Conservation (phyloP, 495 filamentous ascomycete species). For the Podospora bellae-mahoneyi region DNA sequence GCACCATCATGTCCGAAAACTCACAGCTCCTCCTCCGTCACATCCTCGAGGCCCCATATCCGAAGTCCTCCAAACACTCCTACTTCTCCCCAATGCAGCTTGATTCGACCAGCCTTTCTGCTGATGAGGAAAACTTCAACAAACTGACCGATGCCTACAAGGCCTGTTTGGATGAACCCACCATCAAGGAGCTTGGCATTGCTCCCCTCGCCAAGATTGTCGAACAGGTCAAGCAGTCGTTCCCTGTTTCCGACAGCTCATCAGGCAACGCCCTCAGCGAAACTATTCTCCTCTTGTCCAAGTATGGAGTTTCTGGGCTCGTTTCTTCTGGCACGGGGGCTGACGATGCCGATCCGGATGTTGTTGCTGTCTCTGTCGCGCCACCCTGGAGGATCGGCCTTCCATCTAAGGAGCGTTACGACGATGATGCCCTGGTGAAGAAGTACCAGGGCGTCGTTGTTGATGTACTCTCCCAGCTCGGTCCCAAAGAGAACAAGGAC, state of each 20-base stretch:
- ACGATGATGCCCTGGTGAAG: slow-evolving; percentile 49
- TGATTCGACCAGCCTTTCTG: slow-evolving; percentile 19
- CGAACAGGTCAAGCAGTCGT: slow-evolving; percentile 7
- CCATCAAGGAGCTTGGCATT: slow-evolving; percentile 52
- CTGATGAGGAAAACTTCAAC: slow-evolving; percentile 60
- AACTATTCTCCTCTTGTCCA: slow-evolving; percentile 45
- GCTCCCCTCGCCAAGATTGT: slow-evolving; percentile 52
- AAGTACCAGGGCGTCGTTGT: slow-evolving; percentile 51
- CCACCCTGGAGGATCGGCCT: slow-evolving; percentile 55
- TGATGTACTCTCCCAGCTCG: slow-evolving; percentile 24
- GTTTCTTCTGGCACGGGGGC: slow-evolving; percentile 46
- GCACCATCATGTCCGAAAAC: slow-evolving; percentile 60
- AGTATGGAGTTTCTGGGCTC: slow-evolving; percentile 48
- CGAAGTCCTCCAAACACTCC: slow-evolving; percentile 47
- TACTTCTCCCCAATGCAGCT: slow-evolving; percentile 44
- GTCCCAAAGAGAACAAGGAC: slow-evolving; percentile 20
- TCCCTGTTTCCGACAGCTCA: background rate
- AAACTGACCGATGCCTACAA: slow-evolving; percentile 62
- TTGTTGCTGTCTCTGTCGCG: slow-evolving; percentile 49
- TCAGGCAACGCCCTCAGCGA: slow-evolving; percentile 19
- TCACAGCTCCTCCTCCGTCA: slow-evolving; percentile 59
- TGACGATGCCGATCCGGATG: slow-evolving; percentile 60
- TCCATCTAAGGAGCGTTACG: slow-evolving; percentile 61
- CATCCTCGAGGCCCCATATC: slow-evolving; percentile 59
- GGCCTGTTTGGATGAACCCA: slow-evolving; percentile 60